These are phyloP conservation scores for Colletotrichum viniferum DNA, from an alignment of 2,329 filamentous ascomycete species.

Conservation along the genomic window DNA sequence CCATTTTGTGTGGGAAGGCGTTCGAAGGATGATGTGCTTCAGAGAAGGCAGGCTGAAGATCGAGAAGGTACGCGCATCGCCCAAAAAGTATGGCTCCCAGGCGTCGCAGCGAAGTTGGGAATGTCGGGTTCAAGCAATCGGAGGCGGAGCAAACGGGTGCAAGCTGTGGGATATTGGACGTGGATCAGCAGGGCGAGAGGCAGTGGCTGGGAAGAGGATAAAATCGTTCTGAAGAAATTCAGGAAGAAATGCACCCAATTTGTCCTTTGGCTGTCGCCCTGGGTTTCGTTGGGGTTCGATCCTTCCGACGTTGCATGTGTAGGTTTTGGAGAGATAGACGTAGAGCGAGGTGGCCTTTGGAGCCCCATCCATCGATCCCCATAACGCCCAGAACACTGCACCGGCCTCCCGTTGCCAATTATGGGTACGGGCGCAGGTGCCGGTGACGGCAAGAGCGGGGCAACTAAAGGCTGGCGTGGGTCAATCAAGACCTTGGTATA, in stretches of 20 bases:
- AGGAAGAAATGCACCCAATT: not conserved
- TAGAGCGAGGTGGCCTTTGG: not conserved
- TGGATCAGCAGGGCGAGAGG: not conserved
- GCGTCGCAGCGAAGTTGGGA: not conserved
- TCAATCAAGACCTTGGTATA: not conserved
- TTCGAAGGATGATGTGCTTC: not conserved
- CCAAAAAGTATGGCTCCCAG: not conserved
- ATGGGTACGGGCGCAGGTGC: not conserved
- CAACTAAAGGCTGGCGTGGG: not conserved
- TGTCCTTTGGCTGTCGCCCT: not conserved
- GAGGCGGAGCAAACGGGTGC: not conserved
- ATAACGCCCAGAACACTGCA: not conserved
- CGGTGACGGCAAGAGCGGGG: not conserved
- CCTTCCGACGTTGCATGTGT: not conserved
- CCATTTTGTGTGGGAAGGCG: conserved; percentile 42
- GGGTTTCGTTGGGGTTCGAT: not conserved
- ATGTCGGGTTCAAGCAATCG: not conserved
- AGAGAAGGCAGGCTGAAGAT: not conserved
- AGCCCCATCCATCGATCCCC: not conserved
- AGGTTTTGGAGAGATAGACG: not conserved
- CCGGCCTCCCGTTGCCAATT: not conserved
- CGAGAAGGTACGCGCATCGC: not conserved
- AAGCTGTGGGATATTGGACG: not conserved
- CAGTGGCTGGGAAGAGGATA: not conserved
- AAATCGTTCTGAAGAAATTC: not conserved